Evolutionary conservation across 352 stramenopile genomes (phyloP).

Genomic region (Phytophthora ramorum): DNA sequence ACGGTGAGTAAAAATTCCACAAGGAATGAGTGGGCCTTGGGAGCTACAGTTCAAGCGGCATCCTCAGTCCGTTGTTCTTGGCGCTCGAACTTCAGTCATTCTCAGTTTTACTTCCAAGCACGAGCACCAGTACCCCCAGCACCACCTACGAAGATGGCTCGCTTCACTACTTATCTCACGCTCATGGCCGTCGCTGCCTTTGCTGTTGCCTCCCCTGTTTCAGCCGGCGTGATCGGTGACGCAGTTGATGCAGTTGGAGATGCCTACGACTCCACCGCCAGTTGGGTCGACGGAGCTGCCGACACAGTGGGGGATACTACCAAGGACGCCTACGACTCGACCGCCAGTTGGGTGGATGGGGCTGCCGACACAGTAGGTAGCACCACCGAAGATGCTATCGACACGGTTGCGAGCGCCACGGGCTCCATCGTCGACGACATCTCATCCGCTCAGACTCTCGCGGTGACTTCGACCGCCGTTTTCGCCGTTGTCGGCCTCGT

Average conservation of each 20-base stretch:
- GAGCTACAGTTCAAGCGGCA: neutral
- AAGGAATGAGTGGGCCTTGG: neutral
- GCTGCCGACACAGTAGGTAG: slow-evolving; percentile 12
- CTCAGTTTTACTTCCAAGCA: slow-evolving; percentile 17
- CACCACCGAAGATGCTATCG: slow-evolving; percentile 15
- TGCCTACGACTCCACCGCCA: slow-evolving; percentile 26
- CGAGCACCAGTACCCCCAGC: neutral
- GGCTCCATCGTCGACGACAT: slow-evolving; percentile 34
- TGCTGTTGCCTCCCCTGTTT: neutral
- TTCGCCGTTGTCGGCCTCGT: slow-evolving; percentile 9
- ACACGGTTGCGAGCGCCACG: slow-evolving; percentile 25
- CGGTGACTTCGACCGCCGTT: slow-evolving; percentile 7
- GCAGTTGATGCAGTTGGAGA: slow-evolving; percentile 28
- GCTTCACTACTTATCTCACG: slow-evolving; percentile 13
- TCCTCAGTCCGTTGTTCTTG: neutral
- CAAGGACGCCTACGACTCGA: slow-evolving; percentile 23
- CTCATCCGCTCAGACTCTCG: slow-evolving; percentile 20
- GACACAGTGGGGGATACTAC: slow-evolving; percentile 18
- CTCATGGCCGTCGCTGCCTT: slow-evolving; percentile 10
- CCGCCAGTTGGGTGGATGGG: slow-evolving; percentile 23
- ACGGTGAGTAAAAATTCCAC: neutral
- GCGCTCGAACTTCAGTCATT: slow-evolving; percentile 15
- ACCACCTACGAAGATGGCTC: slow-evolving; percentile 19
- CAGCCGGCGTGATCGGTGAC: slow-evolving; percentile 30
- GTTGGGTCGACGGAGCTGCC: slow-evolving; percentile 27